phyloP scores from a whole-genome alignment of 306 rosid species.

The Inga oerstediana region DNA sequence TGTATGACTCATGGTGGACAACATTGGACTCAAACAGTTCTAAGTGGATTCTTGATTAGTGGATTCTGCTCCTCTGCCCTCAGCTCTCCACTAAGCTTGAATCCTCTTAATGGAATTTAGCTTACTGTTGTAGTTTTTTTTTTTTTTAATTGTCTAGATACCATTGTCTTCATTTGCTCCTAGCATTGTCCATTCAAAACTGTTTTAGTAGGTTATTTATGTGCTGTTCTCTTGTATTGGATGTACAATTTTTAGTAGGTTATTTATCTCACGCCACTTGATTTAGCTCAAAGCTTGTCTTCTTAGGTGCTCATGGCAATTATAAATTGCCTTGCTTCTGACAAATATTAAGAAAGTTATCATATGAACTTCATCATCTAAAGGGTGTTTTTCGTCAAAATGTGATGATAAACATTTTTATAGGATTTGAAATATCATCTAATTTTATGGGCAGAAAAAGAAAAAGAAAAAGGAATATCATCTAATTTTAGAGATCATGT shows the following conservation, averaged over 20 bases:
- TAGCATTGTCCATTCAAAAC: constrained; percentile 4
- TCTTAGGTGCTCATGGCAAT: not conserved
- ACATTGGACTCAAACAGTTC: constrained; percentile 29
- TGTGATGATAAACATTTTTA: not conserved
- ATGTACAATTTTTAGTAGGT: not conserved
- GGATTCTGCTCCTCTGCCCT: constrained; percentile 26
- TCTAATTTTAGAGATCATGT: not conserved
- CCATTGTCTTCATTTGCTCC: not conserved
- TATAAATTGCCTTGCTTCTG: not conserved
- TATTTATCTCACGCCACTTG: not conserved
- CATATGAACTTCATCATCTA: not conserved
- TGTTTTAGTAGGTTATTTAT: not conserved
- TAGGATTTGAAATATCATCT: not conserved
- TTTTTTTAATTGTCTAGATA: not conserved
- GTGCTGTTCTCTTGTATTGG: not conserved
- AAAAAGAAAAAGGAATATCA: not conserved
- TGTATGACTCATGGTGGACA: constrained; percentile 25
- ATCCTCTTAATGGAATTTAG: constrained; percentile 24
- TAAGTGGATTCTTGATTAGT: constrained; percentile 20
- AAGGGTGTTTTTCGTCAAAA: not conserved
- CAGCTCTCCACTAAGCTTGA: constrained; percentile 23
- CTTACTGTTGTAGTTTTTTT: constrained; percentile 24
- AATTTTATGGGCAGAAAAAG: not conserved
- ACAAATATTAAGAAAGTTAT: not conserved
- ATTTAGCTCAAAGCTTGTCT: not conserved